Percentiles rank a stretch among this genome's conserved stretches.
Conservation (phyloP, 176 grass and related monocot genomes). For the Guadua angustifolia region DNA sequence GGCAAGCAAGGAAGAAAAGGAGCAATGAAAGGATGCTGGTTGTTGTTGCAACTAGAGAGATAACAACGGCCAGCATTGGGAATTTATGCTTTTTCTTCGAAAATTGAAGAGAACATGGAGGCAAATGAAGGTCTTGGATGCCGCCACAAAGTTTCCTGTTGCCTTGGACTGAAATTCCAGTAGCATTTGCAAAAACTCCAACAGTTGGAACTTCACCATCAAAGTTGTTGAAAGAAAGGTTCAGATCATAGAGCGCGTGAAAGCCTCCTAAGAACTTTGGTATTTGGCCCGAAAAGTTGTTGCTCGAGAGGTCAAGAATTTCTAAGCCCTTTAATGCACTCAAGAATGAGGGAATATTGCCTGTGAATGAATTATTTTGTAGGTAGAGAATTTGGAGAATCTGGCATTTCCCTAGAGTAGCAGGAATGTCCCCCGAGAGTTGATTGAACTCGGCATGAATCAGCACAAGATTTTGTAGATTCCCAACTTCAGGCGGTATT, state of each 20-base stretch:
- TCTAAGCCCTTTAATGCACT: slow-evolving; percentile 10
- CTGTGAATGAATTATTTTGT: slow-evolving; percentile 36
- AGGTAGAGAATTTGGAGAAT: slow-evolving; percentile 38
- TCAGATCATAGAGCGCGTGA: not conserved
- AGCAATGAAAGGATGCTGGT: not conserved
- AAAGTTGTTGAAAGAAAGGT: slow-evolving; percentile 46
- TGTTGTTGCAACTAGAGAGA: not conserved
- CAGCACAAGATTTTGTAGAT: slow-evolving; percentile 27
- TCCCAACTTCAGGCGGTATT: slow-evolving; percentile 40
- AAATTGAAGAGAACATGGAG: slow-evolving; percentile 12
- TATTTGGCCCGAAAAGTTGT: slow-evolving; percentile 34
- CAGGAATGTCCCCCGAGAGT: slow-evolving; percentile 41
- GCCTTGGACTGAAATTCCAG: slow-evolving; percentile 1
- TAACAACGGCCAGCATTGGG: not conserved
- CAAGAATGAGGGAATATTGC: slow-evolving; percentile 22
- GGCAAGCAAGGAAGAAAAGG: not conserved
- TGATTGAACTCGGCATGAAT: slow-evolving; percentile 26
- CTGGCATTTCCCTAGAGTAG: slow-evolving; percentile 35
- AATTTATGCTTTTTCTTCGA: not conserved
- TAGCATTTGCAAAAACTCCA: slow-evolving; percentile 49
- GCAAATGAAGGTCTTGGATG: not conserved
- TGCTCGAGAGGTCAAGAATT: slow-evolving; percentile 27
- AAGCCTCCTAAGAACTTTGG: not conserved
- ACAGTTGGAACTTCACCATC: slow-evolving; percentile 34
- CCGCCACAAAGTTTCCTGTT: slow-evolving; percentile 44